These are phyloP conservation scores for Sporisorium reilianum DNA, from an alignment of 1,284 basidiomycete species.

Conservation along the genomic window DNA sequence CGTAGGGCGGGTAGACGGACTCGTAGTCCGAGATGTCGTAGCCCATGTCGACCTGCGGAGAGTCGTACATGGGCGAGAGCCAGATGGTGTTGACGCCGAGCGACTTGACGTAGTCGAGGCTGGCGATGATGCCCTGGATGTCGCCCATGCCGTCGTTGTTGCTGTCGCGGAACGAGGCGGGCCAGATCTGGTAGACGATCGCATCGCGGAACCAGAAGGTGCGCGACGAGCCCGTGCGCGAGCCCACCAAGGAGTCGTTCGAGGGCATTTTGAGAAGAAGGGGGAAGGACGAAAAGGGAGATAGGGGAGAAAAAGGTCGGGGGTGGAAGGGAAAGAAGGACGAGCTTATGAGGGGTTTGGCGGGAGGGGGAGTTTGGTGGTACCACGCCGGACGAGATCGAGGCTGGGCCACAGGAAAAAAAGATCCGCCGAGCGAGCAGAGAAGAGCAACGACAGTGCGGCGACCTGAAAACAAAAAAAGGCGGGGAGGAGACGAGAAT, in stretches of 20 bases:
- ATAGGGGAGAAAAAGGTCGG: neutral
- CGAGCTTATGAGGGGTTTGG: constrained; percentile 10
- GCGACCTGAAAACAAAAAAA: constrained; percentile 13
- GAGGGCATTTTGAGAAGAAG: constrained; percentile 32
- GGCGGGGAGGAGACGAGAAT: constrained; percentile 7
- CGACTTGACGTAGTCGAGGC: constrained; percentile 79
- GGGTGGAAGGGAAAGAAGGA: neutral
- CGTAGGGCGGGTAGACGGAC: constrained; percentile 79
- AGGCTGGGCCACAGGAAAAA: constrained; percentile 12
- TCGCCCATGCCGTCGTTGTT: constrained; percentile 83
- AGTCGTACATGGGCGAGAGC: constrained; percentile 81
- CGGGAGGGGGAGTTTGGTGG: neutral
- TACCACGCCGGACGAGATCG: neutral
- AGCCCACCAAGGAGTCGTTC: constrained; percentile 41
- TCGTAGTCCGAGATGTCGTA: constrained; percentile 75
- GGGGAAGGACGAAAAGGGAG: neutral
- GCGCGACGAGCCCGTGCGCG: constrained; percentile 22
- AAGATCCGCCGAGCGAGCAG: constrained; percentile 15
- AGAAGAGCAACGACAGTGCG: constrained; percentile 19
- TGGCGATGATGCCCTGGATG: constrained; percentile 77
- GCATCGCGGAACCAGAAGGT: constrained; percentile 54
- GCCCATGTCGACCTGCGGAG: constrained; percentile 79
- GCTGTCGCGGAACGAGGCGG: constrained; percentile 79
- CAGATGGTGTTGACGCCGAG: constrained; percentile 81
- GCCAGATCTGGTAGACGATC: constrained; percentile 75